A percentile compares a stretch with the other conserved stretches of the same genome.
phyloP scores from a whole-genome alignment of 768 basidiomycete species.

The Suillus alpinus region DNA sequence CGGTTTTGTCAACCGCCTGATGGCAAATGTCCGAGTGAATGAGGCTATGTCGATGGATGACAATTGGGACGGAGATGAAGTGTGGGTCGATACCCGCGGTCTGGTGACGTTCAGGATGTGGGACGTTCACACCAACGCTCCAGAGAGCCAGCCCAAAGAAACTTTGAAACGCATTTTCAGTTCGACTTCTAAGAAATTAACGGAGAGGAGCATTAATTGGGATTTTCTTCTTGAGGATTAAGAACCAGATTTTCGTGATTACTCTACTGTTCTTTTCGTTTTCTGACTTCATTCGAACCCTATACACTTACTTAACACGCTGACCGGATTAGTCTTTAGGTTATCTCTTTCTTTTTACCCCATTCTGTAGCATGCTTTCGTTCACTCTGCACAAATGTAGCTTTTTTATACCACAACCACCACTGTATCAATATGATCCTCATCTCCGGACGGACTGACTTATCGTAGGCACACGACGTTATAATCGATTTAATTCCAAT shows the following conservation, averaged over 20 bases:
- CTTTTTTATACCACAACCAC: neutral
- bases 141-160: conserved; percentile 64
- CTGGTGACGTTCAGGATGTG: conserved; percentile 73
- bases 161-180: conserved; percentile 62
- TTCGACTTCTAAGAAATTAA: conserved; percentile 47
- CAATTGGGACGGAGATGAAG: conserved; percentile 51
- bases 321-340: neutral
- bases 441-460: neutral
- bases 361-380: conserved; percentile 8
- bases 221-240: conserved; percentile 76
- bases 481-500: neutral
- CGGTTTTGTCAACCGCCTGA: conserved; percentile 70
- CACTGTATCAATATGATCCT: conserved; percentile 3
- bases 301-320: neutral
- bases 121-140: conserved; percentile 64
- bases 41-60: conserved; percentile 29
- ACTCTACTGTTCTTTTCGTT: conserved; percentile 13
- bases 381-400: conserved; percentile 9
- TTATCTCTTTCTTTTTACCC: neutral
- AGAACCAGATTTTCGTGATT: conserved; percentile 2
- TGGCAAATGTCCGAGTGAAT: conserved; percentile 50
- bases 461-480: neutral
- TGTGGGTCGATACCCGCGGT: conserved; percentile 60
- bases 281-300: conserved; percentile 3
- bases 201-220: conserved; percentile 63